Evolutionary conservation across 257 asterid species (phyloP).

Genomic region (Paraleonurus japonicus): DNA sequence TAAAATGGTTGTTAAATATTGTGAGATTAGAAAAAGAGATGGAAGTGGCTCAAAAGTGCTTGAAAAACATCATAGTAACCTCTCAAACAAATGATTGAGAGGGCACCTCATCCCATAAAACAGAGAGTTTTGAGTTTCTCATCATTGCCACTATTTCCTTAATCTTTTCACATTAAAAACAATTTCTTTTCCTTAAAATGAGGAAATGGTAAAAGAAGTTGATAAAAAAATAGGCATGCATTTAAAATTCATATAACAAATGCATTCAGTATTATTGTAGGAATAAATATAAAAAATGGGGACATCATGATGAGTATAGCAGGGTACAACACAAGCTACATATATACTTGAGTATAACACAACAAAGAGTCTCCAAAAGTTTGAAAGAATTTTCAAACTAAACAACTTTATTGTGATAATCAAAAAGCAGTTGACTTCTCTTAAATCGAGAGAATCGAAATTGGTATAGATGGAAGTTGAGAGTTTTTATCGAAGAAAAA

Average conservation of each 20-base stretch:
- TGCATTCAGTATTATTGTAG: not conserved
- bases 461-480: not conserved
- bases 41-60: constrained; percentile 82
- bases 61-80: constrained; percentile 49
- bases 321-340: constrained; percentile 2
- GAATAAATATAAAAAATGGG: no score
- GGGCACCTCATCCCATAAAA: constrained; percentile 30
- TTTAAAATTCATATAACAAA: not conserved
- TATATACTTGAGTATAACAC: not conserved
- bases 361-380: no score
- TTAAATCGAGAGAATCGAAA: not conserved
- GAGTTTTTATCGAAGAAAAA: no score
- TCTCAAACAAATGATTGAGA: constrained; percentile 31
- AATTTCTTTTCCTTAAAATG: constrained; percentile 12
- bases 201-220: not conserved
- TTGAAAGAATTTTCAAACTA: not conserved
- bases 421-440: not conserved
- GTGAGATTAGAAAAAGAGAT: not conserved
- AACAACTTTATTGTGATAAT: not conserved
- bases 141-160: constrained; percentile 64
- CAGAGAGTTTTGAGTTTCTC: constrained; percentile 36
- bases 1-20: not conserved
- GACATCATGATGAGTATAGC: not conserved
- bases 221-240: not conserved
- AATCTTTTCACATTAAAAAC: not conserved